Evolutionary conservation across 2,329 filamentous ascomycete species (phyloP).

Genomic region (Neofusicoccum umdonicola): DNA sequence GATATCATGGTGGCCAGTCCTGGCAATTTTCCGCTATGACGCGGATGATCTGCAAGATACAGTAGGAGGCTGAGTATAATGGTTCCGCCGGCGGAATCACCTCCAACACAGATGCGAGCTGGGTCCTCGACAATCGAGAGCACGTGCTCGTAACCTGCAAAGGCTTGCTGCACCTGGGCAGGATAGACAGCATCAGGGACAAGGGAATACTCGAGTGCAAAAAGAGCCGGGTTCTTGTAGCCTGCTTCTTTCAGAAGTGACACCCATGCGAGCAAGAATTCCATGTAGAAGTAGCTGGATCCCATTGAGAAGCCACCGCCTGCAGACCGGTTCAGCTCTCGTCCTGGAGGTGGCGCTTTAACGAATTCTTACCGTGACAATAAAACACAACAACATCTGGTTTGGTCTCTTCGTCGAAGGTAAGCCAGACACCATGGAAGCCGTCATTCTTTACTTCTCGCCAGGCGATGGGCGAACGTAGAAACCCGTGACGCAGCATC

Average conservation of each 20-base stretch:
- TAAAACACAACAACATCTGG: conserved; percentile 83
- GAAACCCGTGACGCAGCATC: conserved; percentile 69
- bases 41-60: conserved; percentile 55
- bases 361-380: conserved; percentile 60
- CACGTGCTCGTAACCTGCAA: conserved; percentile 69
- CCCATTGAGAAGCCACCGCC: conserved; percentile 83
- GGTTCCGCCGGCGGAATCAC: conserved; percentile 77
- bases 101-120: conserved; percentile 66
- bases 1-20: conserved; percentile 71
- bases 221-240: conserved; percentile 73
- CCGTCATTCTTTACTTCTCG: conserved; percentile 54
- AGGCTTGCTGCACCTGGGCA: conserved; percentile 67
- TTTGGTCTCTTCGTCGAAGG: conserved; percentile 55
- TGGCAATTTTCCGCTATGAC: conserved; percentile 47
- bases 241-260: conserved; percentile 62
- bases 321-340: conserved; percentile 30
- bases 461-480: conserved; percentile 63
- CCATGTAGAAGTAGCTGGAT: conserved; percentile 78
- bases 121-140: conserved; percentile 57
- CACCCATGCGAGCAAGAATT: conserved; percentile 74
- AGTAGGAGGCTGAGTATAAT: conserved; percentile 71
- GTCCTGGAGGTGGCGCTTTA: not conserved
- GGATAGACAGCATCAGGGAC: conserved; percentile 74
- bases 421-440: conserved; percentile 69
- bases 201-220: conserved; percentile 76